Evolutionary conservation across 345 rosid species (phyloP), one percentile per base, ranked within the genome.

Genomic region (Eutrema japonicum): DNA sequence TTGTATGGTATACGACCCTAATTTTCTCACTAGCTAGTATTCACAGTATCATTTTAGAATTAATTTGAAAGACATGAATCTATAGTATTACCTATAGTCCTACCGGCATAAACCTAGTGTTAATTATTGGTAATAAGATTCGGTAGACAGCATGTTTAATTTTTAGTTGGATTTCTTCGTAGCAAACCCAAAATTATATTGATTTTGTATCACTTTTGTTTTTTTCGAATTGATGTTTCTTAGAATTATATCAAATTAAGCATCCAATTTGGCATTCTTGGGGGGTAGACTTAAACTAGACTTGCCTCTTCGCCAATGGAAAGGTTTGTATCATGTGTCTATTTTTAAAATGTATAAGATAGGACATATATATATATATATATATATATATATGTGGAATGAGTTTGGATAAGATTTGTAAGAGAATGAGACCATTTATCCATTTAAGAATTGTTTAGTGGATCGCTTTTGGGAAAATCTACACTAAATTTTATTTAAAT

Each of bases 321-420:
- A 75, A 76, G 75, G 79, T 61, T 63, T 38, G 75, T 37, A 53
- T 63, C 37, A 43, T 51, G 63, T 26, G 56, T 42, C 54, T 67
- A 58, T 49, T 30, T 64, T 52, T 51, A 41, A 46, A 65, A 45
- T n/a, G 59, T 12, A 47, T 46, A 32, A 18, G 14, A 56, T n/a
- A 35, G 10, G 46, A 38, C 26, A 58, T 50, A 35, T 53, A 61
- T 18, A 18, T 18, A 18, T 18, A 18, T 18, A 18, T 18, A 18
- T 18, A 18, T 18, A 18, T 18, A 58, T 50, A 35, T 53, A 52
- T 26, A 35, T 11, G 56, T 75, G 41, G 48, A 51, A 26, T 58
- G 66, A 66, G 51, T 51, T 60, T 75, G 79, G 79, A 76, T 76
- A 76, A 75, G 79, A 61, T 61, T 75, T 62, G 70, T 11, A 53